phyloP scores from a whole-genome alignment of 805 yeast genomes.

The Metschnikowia aberdeeniae region DNA sequence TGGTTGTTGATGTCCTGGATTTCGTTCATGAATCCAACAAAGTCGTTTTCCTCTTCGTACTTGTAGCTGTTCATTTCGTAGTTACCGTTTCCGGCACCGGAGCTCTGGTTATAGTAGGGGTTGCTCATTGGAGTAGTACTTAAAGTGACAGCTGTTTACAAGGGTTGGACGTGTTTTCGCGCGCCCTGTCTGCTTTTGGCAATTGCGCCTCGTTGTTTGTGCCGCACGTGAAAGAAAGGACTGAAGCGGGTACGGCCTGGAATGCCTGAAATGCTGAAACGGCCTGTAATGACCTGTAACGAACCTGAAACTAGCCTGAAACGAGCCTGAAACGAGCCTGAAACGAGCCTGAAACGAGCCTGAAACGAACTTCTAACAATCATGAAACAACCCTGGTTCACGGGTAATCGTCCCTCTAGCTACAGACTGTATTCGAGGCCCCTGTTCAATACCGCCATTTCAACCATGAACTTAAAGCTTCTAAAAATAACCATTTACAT shows the following conservation, averaged over 20 bases:
- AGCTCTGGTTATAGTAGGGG: conserved; percentile 23
- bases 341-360: not conserved
- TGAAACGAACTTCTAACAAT: not conserved
- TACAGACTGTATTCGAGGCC: no score
- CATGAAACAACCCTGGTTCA: no score
- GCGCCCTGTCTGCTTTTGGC: not conserved
- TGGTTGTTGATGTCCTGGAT: conserved; percentile 58
- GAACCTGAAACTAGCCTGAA: not conserved
- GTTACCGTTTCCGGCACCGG: conserved; percentile 3
- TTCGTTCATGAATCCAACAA: conserved; percentile 63
- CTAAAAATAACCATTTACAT: no score
- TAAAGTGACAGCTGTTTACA: not conserved
- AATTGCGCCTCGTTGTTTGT: not conserved
- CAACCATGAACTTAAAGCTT: no score
- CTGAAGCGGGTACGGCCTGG: not conserved
- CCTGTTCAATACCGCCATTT: no score
- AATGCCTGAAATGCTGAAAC: not conserved
- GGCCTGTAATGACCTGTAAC: not conserved
- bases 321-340: not conserved
- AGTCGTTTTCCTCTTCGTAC: conserved; percentile 44
- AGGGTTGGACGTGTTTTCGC: not conserved
- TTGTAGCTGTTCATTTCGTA: conserved; percentile 17
- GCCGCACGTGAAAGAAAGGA: not conserved
- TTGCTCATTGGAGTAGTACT: conserved; percentile 27
- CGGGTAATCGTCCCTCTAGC: no score